Percentiles rank a stretch among this genome's conserved stretches.
Conservation (phyloP, 2,329 filamentous ascomycete species). For the Grosmannia huntii region DNA sequence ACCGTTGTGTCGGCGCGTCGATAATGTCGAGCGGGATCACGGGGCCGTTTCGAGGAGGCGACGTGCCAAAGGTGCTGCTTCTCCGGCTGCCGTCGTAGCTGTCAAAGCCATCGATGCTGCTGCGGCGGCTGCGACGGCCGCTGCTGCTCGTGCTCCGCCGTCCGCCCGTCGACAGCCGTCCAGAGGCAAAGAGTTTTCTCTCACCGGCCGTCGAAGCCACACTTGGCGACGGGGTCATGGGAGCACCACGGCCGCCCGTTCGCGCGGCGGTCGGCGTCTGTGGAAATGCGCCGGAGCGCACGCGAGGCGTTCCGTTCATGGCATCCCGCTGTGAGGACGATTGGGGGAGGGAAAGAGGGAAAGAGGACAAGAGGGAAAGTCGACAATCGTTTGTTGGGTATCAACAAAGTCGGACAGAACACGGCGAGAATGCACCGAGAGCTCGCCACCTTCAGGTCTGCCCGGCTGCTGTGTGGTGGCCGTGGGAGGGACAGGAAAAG, state of each 20-base stretch:
- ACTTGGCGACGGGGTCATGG: constrained; percentile 13
- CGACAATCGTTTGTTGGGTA: too few relatives aligned
- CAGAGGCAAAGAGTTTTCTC: constrained; percentile 5
- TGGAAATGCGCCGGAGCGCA: constrained; percentile 16
- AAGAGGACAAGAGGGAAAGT: background rate
- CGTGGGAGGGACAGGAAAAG: background rate
- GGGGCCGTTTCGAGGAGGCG: constrained; percentile 31
- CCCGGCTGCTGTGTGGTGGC: background rate
- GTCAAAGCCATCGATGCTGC: background rate
- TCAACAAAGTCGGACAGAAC: background rate
- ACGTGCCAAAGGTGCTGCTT: constrained; percentile 28
- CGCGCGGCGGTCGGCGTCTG: constrained; percentile 12
- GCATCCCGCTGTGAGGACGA: constrained; percentile 8
- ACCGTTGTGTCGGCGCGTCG: constrained; percentile 81
- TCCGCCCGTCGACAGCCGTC: background rate
- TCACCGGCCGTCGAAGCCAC: constrained; percentile 5
- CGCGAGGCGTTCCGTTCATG: constrained; percentile 15
- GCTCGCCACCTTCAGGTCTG: background rate
- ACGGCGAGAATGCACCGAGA: background rate
- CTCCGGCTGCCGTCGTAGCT: constrained; percentile 11
- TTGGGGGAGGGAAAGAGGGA: background rate
- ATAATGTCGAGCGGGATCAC: constrained; percentile 70
- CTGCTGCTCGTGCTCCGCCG: background rate
- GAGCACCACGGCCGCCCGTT: constrained; percentile 7
- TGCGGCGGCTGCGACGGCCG: background rate